Evolutionary conservation across 2,329 filamentous ascomycete genomes (phyloP).

Genomic region (Biscogniauxia marginata): DNA sequence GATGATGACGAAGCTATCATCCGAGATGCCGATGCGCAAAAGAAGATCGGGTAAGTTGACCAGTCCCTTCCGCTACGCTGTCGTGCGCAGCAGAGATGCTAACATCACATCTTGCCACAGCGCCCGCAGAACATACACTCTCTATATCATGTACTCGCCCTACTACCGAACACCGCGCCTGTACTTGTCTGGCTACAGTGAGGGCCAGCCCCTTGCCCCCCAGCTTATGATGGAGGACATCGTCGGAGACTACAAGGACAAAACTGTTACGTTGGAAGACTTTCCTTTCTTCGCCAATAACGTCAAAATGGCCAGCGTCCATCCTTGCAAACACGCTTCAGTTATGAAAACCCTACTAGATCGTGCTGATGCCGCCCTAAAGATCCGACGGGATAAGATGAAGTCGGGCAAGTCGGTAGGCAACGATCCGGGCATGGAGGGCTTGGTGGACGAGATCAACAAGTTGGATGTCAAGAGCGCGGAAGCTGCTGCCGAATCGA

Average conservation of each 20-base stretch:
- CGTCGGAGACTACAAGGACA: slow-evolving; percentile 94
- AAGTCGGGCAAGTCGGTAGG: slow-evolving; percentile 54
- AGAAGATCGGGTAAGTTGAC: slow-evolving; percentile 46
- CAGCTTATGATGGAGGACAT: slow-evolving; percentile 95
- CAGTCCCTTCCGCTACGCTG: slow-evolving; percentile 3
- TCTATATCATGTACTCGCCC: slow-evolving; percentile 97
- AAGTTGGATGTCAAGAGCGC: slow-evolving; percentile 58
- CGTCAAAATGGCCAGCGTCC: slow-evolving; percentile 94
- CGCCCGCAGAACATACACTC: slow-evolving; percentile 86
- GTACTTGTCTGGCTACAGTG: slow-evolving; percentile 89
- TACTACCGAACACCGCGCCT: slow-evolving; percentile 96
- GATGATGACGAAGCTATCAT: slow-evolving; percentile 97
- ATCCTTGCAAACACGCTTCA: slow-evolving; percentile 94
- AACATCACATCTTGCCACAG: slow-evolving; percentile 43
- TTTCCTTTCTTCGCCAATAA: slow-evolving; percentile 91
- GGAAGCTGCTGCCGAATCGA: slow-evolving; percentile 50
- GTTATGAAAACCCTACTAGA: slow-evolving; percentile 98
- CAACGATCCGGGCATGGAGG: slow-evolving; percentile 68
- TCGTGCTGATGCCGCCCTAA: slow-evolving; percentile 88
- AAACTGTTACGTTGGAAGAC: slow-evolving; percentile 96
- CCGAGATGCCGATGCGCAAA: slow-evolving; percentile 60
- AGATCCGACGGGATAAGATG: slow-evolving; percentile 81
- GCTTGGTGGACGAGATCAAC: slow-evolving; percentile 77
- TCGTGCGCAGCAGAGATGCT: slow-evolving; percentile 4
- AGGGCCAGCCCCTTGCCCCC: slow-evolving; percentile 77